Conservation (phyloP, 2,329 filamentous ascomycete genomes). For the Pseudogymnoascus sp. region DNA sequence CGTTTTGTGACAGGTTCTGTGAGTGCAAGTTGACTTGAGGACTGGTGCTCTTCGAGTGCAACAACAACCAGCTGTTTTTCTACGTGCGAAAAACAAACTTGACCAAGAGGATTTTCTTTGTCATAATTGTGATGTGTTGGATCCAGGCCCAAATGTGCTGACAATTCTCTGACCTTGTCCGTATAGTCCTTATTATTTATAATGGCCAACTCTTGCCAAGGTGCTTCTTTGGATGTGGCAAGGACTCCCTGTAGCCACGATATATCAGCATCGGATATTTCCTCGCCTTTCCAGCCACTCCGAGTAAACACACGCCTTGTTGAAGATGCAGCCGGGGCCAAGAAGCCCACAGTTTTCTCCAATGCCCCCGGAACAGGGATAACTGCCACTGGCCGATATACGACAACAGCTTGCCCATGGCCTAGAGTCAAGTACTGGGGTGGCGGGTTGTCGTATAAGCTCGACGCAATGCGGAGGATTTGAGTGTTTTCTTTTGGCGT, state of each 20-base stretch:
- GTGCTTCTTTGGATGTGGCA: neutral
- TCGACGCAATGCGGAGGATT: neutral
- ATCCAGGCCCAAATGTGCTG: neutral
- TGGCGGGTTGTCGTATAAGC: neutral
- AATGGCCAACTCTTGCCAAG: neutral
- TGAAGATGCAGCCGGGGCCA: neutral
- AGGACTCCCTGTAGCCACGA: neutral
- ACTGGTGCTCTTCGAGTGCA: neutral
- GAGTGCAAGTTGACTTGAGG: neutral
- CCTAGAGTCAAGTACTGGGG: neutral
- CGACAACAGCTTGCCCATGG: neutral
- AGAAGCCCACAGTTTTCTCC: neutral
- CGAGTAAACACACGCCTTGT: neutral
- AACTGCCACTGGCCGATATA: neutral
- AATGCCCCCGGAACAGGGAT: neutral
- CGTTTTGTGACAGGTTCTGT: neutral
- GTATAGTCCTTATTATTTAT: neutral
- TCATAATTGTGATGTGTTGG: neutral
- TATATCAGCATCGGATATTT: neutral
- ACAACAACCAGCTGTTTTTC: neutral
- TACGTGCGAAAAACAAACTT: neutral
- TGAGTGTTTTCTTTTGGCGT: neutral
- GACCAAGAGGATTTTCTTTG: neutral
- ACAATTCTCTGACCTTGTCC: neutral
- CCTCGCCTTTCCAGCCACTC: neutral